Conservation (phyloP, 306 rosid genomes). For the Crotalaria pallida region DNA sequence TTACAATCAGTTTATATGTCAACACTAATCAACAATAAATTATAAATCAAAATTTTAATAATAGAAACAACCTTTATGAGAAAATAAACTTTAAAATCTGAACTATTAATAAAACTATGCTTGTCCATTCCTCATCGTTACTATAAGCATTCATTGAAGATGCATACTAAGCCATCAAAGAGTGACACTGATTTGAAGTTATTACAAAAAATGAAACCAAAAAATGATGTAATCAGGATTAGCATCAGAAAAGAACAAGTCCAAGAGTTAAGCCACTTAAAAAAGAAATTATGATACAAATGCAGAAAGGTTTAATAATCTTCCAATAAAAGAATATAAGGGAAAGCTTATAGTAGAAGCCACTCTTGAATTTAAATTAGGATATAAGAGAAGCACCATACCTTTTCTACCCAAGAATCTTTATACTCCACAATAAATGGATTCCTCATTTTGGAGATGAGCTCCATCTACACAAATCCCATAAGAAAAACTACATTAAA, state of each 20-base stretch:
- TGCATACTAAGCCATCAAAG: background rate
- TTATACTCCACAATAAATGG: slow-evolving; percentile 94
- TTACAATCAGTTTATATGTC: background rate
- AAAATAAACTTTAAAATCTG: background rate
- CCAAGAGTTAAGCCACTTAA: background rate
- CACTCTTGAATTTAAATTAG: background rate
- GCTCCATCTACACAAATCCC: slow-evolving; percentile 65
- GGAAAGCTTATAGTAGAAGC: background rate
- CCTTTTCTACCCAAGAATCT: slow-evolving; percentile 99
- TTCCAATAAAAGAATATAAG: slow-evolving; percentile 1
- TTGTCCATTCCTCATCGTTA: background rate
- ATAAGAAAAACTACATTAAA: background rate
- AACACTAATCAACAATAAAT: slow-evolving; percentile 12
- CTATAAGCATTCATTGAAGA: background rate
- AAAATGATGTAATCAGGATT: background rate
- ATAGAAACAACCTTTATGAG: background rate
- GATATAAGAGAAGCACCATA: slow-evolving; percentile 12
- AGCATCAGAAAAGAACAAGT: background rate
- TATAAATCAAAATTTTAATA: background rate
- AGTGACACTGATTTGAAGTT: background rate
- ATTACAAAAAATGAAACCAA: background rate
- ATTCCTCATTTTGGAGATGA: slow-evolving; percentile 69
- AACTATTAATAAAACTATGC: background rate
- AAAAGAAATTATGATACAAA: background rate
- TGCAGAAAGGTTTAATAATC: background rate